Conservation (phyloP, 2,329 filamentous ascomycete species). For the Trichoderma guizhouense region DNA sequence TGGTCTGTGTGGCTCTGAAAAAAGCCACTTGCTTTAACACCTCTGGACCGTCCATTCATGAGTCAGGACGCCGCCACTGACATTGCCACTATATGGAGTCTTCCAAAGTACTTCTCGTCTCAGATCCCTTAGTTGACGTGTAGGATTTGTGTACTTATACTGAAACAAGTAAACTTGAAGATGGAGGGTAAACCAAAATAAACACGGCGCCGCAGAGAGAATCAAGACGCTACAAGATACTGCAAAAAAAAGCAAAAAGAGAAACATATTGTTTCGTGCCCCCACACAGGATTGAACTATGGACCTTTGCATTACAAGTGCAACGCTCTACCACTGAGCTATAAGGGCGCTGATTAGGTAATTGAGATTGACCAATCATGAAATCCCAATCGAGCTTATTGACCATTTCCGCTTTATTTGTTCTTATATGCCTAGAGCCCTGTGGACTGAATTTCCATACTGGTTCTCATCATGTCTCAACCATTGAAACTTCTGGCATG, state of each 20-base stretch:
- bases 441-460: background rate
- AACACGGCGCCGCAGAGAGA: background rate
- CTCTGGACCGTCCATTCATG: background rate
- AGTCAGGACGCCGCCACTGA: background rate
- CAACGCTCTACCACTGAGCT: constrained; percentile 22
- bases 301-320: constrained; percentile 23
- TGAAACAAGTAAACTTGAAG: accelerated
- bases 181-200: background rate
- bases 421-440: background rate
- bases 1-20: background rate
- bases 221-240: accelerated
- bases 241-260: background rate
- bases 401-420: background rate
- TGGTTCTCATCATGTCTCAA: background rate
- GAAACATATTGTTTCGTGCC: constrained; percentile 1
- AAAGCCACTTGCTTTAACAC: background rate
- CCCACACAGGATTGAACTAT: constrained; percentile 22
- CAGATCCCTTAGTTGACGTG: no score
- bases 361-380: background rate
- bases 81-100: background rate
- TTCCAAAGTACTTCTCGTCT: no score
- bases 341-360: constrained; percentile 16
- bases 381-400: background rate
- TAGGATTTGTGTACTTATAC: background rate
- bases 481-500: no score